A percentile compares a stretch with the other conserved stretches of the same genome.
Conservation (phyloP, 129 eudicot genomes). For the Dittrichia graveolens region DNA sequence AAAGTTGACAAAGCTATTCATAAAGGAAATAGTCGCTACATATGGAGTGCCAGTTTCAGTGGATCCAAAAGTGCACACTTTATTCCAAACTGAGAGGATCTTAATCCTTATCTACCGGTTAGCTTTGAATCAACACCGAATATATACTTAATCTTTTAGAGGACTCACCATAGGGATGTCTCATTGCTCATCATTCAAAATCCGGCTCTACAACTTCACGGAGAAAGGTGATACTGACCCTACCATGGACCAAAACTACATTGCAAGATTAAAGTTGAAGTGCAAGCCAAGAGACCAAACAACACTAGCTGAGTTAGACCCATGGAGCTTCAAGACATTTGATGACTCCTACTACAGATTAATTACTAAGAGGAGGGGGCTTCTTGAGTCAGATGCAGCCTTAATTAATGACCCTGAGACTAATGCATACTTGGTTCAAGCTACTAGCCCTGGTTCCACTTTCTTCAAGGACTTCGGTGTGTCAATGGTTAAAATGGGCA, state of each 20-base stretch:
- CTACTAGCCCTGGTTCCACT: too few species aligned
- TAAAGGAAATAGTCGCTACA: too few species aligned
- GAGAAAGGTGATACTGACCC: constrained; percentile 74
- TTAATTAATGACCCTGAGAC: constrained; percentile 46
- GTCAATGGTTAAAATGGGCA: constrained; percentile 67
- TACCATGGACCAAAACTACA: constrained; percentile 56
- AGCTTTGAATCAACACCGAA: neutral
- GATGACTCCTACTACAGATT: constrained; percentile 47
- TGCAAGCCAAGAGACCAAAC: constrained; percentile 48
- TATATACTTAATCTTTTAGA: constrained; percentile 29
- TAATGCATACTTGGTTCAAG: constrained; percentile 44
- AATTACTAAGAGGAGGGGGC: constrained; percentile 53
- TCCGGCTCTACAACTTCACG: constrained; percentile 71
- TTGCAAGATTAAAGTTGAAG: constrained; percentile 42
- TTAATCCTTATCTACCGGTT: neutral
- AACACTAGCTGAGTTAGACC: constrained; percentile 65
- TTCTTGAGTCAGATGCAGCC: constrained; percentile 59
- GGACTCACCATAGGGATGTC: constrained; percentile 72
- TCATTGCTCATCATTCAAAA: constrained; percentile 49
- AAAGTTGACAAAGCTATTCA: too few species aligned
- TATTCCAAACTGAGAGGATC: too few species aligned
- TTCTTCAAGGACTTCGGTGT: constrained; percentile 55
- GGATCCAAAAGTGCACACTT: too few species aligned
- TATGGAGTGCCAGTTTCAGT: too few species aligned
- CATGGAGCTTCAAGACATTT: constrained; percentile 58